Base-by-base conservation (phyloP, 2,329 filamentous ascomycete species). In the Lecanosticta acicola region DNA sequence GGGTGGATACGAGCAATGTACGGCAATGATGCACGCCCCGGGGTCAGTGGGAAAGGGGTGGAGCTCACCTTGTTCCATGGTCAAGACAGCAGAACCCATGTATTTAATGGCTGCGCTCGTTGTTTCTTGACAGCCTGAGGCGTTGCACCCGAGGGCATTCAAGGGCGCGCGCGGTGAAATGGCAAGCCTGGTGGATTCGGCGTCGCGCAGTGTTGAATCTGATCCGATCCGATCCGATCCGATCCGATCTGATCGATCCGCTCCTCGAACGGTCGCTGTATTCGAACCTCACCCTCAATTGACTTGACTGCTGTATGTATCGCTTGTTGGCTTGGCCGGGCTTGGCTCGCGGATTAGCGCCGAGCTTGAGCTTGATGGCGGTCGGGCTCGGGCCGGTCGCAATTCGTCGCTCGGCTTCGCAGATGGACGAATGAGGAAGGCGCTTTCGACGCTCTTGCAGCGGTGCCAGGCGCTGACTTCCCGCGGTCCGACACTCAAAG, bases 11-110 rank as follows among this genome's bases (percentile, higher is more conserved):
- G 26, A 32, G 26, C 26, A 32, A 36, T 16, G 41, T 16, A 38
- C n/a, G n/a, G n/a, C n/a, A n/a, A n/a, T n/a, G 18, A 34, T 56
- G 58, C 56, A 59, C 40, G 46, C 47, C 48, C 56, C 40, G 37
- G 55, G 51, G 48, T 50, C 39, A 34, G 36, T 20, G 38, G 26
- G 45, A 40, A 58, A 39, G 41, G 43, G 37, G 33, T 8, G 32
- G 42, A 47, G 52, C 59, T 60, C 57, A 63, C 61, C 60, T 62
- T 56, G 58, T 44, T 63, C 60, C 60, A 62, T 62, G 38, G 49
- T 56, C 37, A 59, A 46, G 26, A 44, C 44, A 39, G 49, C 42
- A 36, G 54, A 50, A 44, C 50, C 44, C 53, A 58, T 59, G 49
- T 51, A 55, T 54, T 41, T 44, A 14, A 26, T 48, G 32, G 9